phyloP scores from a whole-genome alignment of 2,329 filamentous ascomycete genomes.

The Hypoxylon rubiginosum region DNA sequence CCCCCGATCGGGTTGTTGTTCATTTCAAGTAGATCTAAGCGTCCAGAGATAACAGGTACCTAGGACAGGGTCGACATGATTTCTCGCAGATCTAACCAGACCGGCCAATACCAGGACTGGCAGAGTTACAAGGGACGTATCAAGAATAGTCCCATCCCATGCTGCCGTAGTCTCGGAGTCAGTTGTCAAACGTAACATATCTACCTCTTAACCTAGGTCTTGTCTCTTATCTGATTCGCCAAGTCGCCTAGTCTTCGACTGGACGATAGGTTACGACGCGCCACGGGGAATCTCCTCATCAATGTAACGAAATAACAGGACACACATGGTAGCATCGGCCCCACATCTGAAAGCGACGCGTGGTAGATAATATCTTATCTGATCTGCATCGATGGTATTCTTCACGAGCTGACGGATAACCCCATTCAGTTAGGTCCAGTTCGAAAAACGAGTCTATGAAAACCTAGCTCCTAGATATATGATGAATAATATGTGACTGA shows the following conservation, averaged over 20 bases:
- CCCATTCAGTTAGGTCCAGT: background rate
- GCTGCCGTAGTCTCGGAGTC: slow-evolving; percentile 1
- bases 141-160: slow-evolving; percentile 14
- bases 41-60: slow-evolving; percentile 30
- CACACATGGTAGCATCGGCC: background rate
- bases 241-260: background rate
- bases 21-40: slow-evolving; percentile 4
- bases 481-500: background rate
- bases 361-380: background rate
- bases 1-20: background rate
- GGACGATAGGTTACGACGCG: too few species aligned
- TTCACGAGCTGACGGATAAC: background rate
- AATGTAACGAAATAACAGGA: background rate
- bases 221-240: slow-evolving; percentile 1
- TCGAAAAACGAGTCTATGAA: background rate
- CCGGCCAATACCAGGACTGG: slow-evolving; percentile 1
- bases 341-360: background rate
- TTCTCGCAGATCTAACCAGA: slow-evolving; percentile 11
- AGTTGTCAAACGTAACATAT: background rate
- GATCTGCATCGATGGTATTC: background rate
- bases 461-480: too few species aligned
- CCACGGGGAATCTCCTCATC: background rate
- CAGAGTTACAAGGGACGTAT: slow-evolving; percentile 6
- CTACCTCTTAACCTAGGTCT: too few species aligned
- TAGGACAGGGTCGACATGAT: slow-evolving; percentile 2